Conservation (phyloP, 345 rosid genomes). For the Pugionium dolabratum region DNA sequence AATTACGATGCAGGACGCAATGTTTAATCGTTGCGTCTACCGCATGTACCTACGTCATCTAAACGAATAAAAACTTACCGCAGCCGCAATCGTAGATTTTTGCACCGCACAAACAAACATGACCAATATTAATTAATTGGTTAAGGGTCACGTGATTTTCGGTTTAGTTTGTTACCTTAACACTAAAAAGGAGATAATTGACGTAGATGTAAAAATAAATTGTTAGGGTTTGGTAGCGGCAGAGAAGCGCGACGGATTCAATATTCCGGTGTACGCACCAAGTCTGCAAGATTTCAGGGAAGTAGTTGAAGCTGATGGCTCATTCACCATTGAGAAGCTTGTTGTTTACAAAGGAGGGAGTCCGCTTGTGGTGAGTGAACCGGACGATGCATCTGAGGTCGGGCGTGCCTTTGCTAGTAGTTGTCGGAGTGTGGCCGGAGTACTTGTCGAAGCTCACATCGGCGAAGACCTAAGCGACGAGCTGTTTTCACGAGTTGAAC, state of each 20-base stretch:
- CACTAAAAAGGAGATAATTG: neutral
- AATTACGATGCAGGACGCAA: too few relatives aligned
- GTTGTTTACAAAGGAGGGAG: constrained; percentile 92
- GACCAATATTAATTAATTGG: too few relatives aligned
- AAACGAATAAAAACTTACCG: too few relatives aligned
- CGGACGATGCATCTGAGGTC: constrained; percentile 63
- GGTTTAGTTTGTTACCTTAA: too few relatives aligned
- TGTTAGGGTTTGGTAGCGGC: constrained; percentile 60
- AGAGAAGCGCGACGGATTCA: constrained; percentile 82
- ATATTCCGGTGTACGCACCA: constrained; percentile 92
- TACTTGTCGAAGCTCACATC: constrained; percentile 87
- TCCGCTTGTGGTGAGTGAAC: constrained; percentile 79
- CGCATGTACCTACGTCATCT: too few relatives aligned
- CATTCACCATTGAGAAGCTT: constrained; percentile 67
- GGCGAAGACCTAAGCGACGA: constrained; percentile 77
- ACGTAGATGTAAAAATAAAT: neutral
- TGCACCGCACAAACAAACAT: too few relatives aligned
- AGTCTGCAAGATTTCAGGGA: constrained; percentile 83
- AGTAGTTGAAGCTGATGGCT: constrained; percentile 79
- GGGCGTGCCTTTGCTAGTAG: constrained; percentile 74
- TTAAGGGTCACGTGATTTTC: too few relatives aligned
- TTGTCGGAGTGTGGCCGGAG: constrained; percentile 85
- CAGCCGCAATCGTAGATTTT: too few relatives aligned
- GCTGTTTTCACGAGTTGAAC: constrained; percentile 63
- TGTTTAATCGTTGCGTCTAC: too few relatives aligned